These are phyloP conservation scores for Populus hybrid DNA, from an alignment of 441 rosid species.

Conservation along the genomic window DNA sequence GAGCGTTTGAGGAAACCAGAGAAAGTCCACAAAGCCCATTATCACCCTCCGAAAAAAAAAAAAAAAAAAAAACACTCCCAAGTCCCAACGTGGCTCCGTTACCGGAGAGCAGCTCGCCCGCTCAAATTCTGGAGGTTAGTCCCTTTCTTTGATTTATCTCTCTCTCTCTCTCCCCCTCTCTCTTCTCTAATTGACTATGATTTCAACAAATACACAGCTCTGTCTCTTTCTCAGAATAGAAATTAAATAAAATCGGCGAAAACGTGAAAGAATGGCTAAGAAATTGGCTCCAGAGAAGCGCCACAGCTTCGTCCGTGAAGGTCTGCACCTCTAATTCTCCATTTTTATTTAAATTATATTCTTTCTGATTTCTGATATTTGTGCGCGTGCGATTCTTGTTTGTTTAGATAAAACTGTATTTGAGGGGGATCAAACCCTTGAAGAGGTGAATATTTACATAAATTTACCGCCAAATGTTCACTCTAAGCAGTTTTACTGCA, in stretches of 20 bases:
- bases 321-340: constrained; percentile 25
- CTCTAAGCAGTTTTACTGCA: constrained; percentile 73
- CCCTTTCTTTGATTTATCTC: background rate
- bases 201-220: background rate
- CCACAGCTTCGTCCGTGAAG: constrained; percentile 63
- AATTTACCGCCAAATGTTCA: constrained; percentile 61
- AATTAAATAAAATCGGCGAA: constrained; percentile 4
- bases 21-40: background rate
- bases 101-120: background rate
- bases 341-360: background rate
- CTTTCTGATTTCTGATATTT: background rate
- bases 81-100: background rate
- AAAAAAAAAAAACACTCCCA: too few species aligned
- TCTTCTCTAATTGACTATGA: background rate
- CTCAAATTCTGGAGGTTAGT: background rate
- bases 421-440: constrained; percentile 96
- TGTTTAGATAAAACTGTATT: constrained; percentile 63
- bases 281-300: constrained; percentile 88
- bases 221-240: background rate
- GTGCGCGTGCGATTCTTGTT: background rate
- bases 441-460: constrained; percentile 77
- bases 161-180: background rate
- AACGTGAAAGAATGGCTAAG: constrained; percentile 53
- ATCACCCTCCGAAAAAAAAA: background rate
- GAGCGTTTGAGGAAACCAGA: background rate